phyloP scores from a whole-genome alignment of 805 yeast genomes.

The Kockiozyma suomiensis region DNA sequence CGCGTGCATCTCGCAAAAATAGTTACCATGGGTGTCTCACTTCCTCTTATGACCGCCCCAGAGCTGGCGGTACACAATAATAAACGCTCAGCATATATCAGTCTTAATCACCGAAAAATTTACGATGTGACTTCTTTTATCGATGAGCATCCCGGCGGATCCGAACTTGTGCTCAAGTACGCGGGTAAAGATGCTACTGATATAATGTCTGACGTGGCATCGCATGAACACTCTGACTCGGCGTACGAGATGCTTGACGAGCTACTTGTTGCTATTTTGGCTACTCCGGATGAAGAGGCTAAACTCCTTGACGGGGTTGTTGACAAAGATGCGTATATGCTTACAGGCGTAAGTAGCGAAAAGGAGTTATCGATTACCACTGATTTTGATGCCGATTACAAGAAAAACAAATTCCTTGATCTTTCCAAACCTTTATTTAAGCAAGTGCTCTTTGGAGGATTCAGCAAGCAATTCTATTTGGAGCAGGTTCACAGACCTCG shows the following conservation, averaged over 20 bases:
- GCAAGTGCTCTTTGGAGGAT: conserved; percentile 76
- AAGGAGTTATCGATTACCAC: conserved; percentile 77
- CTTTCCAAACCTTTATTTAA: conserved; percentile 75
- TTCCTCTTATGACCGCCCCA: conserved; percentile 63
- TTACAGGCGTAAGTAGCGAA: conserved; percentile 63
- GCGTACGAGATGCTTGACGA: conserved; percentile 88
- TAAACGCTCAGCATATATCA: conserved; percentile 61
- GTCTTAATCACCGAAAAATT: conserved; percentile 71
- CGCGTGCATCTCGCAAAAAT: too few relatives aligned
- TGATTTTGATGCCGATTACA: conserved; percentile 69
- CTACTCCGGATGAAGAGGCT: conserved; percentile 74
- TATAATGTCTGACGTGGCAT: conserved; percentile 69
- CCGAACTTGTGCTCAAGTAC: conserved; percentile 51
- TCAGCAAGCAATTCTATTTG: conserved; percentile 84
- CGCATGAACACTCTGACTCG: conserved; percentile 80
- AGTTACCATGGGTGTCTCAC: conserved; percentile 33
- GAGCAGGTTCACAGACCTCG: conserved; percentile 98
- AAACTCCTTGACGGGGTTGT: conserved; percentile 60
- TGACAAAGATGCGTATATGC: conserved; percentile 38
- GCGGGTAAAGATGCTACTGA: conserved; percentile 55
- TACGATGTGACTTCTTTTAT: conserved; percentile 78
- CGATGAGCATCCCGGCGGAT: conserved; percentile 74
- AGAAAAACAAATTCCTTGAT: conserved; percentile 83
- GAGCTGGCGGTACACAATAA: conserved; percentile 59
- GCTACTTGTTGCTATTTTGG: conserved; percentile 78